Conservation (phyloP, 164 flowering plant species). For the Umbellularia californica region DNA sequence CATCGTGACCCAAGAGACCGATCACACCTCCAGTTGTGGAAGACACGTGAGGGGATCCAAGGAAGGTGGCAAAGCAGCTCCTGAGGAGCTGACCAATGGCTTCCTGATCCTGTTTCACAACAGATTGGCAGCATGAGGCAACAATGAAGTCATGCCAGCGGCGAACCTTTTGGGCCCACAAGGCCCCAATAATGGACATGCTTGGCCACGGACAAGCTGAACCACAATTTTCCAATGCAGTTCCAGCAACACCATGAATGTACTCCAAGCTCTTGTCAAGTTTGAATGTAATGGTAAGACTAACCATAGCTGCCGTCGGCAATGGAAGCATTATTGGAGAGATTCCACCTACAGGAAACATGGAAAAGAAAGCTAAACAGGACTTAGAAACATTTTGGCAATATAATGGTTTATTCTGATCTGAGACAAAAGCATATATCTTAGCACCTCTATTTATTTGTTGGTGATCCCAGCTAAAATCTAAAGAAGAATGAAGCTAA, state of each 20-base stretch:
- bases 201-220: constrained; percentile 77
- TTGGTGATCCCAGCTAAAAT: not conserved
- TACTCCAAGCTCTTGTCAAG: constrained; percentile 62
- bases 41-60: constrained; percentile 36
- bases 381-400: not conserved
- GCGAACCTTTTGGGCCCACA: constrained; percentile 87
- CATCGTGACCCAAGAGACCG: constrained; percentile 55
- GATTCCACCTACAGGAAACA: constrained; percentile 27
- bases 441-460: too few species aligned
- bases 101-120: constrained; percentile 59
- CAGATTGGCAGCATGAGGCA: constrained; percentile 53
- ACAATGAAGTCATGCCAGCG: constrained; percentile 85
- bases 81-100: constrained; percentile 74
- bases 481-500: not conserved
- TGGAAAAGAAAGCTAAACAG: not conserved
- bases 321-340: constrained; percentile 64
- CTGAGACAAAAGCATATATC: not conserved
- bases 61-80: constrained; percentile 69
- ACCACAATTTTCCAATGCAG: constrained; percentile 62
- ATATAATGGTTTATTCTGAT: not conserved
- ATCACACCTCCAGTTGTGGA: constrained; percentile 38
- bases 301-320: constrained; percentile 85
- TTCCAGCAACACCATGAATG: constrained; percentile 59
- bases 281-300: constrained; percentile 87
- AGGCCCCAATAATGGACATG: constrained; percentile 65